These are phyloP conservation scores for Mycena epipterygia DNA, from an alignment of 768 basidiomycete genomes.

Conservation along the genomic window DNA sequence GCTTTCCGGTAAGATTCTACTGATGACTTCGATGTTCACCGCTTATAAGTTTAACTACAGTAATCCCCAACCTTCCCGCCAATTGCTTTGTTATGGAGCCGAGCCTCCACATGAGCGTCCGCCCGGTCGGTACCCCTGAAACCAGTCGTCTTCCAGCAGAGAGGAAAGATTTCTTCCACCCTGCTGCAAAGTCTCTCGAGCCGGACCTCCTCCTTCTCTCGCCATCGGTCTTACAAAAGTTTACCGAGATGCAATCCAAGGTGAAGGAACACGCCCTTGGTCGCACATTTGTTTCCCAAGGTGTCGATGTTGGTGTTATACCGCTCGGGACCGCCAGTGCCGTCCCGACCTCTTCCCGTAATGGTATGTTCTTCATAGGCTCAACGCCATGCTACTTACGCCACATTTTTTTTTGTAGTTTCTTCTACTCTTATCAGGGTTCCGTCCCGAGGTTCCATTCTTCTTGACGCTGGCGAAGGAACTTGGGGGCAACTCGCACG, in stretches of 20 bases:
- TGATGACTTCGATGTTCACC: not conserved
- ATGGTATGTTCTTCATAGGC: conserved; percentile 65
- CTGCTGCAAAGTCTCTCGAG: conserved; percentile 39
- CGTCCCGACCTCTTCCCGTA: conserved; percentile 87
- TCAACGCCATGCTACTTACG: not conserved
- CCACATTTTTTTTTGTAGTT: conserved; percentile 54
- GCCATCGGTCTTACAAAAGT: conserved; percentile 51
- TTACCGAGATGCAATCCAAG: conserved; percentile 52
- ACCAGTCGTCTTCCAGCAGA: conserved; percentile 46
- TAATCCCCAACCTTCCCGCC: conserved; percentile 61
- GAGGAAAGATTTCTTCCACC: conserved; percentile 56
- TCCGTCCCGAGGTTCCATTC: conserved; percentile 76
- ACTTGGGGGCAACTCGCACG: conserved; percentile 91
- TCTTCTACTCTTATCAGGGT: conserved; percentile 84
- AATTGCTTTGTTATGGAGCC: conserved; percentile 59
- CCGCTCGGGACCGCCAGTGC: conserved; percentile 93
- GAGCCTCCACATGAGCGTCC: conserved; percentile 57
- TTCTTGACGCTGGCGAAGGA: conserved; percentile 95
- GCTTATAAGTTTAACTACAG: conserved; percentile 42
- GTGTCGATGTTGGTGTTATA: conserved; percentile 77
- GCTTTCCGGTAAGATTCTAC: conserved; percentile 52
- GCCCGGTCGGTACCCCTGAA: conserved; percentile 60
- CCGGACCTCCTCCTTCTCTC: conserved; percentile 48
- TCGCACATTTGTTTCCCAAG: conserved; percentile 48
- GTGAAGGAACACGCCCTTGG: conserved; percentile 41